Percentiles rank a stretch among this genome's conserved stretches.
These are phyloP conservation scores for Colletotrichum liriopes DNA, from an alignment of 2,329 filamentous ascomycete species.

Conservation along the genomic window DNA sequence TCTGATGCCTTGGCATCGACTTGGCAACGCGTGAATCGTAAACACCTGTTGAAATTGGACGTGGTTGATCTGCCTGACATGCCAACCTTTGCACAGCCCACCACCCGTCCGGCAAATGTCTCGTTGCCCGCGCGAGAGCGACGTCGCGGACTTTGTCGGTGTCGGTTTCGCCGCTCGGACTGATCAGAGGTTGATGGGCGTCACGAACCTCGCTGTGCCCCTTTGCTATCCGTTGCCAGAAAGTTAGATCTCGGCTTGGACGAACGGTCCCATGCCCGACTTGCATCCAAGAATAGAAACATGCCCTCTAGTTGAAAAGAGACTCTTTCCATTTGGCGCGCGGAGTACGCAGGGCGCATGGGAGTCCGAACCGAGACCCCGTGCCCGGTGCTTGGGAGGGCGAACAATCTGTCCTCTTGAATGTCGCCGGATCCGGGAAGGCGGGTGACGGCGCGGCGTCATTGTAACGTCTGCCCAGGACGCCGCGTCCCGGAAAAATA, in stretches of 20 bases:
- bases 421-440: slow-evolving; percentile 8
- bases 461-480: slow-evolving; percentile 18
- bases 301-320: not conserved
- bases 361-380: not conserved
- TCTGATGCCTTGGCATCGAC: not conserved
- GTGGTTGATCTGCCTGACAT: not conserved
- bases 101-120: not conserved
- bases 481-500: not conserved
- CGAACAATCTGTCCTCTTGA: not conserved
- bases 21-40: not conserved
- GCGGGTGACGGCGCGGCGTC: not conserved
- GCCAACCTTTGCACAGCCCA: not conserved
- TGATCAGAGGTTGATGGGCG: not conserved
- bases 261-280: not conserved
- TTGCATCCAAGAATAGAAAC: not conserved
- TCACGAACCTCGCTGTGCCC: not conserved
- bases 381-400: not conserved
- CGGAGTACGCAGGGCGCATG: not conserved
- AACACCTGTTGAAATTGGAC: not conserved
- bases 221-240: not conserved
- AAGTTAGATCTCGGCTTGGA: not conserved
- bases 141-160: not conserved
- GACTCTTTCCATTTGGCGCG: not conserved
- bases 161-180: not conserved
- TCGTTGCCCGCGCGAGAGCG: not conserved